Base-by-base conservation (phyloP, 495 filamentous ascomycete species). In the Aspergillus panamensis region DNA sequence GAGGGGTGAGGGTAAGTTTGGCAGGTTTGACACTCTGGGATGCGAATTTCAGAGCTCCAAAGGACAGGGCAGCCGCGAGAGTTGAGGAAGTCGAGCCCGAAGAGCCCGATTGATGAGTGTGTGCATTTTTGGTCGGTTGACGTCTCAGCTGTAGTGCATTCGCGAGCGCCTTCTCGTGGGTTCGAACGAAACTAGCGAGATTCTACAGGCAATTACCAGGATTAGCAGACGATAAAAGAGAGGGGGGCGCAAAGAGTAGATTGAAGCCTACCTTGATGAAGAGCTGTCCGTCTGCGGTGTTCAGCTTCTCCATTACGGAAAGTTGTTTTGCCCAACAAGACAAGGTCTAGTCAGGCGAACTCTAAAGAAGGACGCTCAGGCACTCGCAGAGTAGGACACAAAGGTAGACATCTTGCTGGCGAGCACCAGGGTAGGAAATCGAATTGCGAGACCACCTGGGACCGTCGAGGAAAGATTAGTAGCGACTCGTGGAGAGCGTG, bases 141-240 rank as follows among this genome's bases (percentile, higher is more conserved):
- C 86, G 82, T 64, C 83, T 85, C 53, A 92, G 79, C 69, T 96
- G 94, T 33, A 97, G 79, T 59, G 94, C 93, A 74, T 97, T 97
- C 62, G 94, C 94, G 58, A 98, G 84, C 25, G 91, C 94, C 76
- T 95, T 96, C 72, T 98, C 94, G 75, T 98, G 91, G 33, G 92
- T 96, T 55, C 93, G 90, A 69, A 98, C 91, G 75, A 96, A 97
- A 71, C 86, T 87, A 61, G 93, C 92, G 60, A 98, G 82, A 77
- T 94, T 94, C 92, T 96, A 60, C 20, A 40, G 51, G 29, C 32
- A 42, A 42, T 47, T 17, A 48, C 19, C 29, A 52, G n/a, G 31
- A 32, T 17, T 37, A 14, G 51, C 30, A 17, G 2, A 25, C 12
- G 20, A n/a, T 9, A 48, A 35, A 53, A 32, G 29, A 8, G 40